phyloP scores from a whole-genome alignment of 2,329 filamentous ascomycete genomes.

The Neopestalotiopsis sp. region DNA sequence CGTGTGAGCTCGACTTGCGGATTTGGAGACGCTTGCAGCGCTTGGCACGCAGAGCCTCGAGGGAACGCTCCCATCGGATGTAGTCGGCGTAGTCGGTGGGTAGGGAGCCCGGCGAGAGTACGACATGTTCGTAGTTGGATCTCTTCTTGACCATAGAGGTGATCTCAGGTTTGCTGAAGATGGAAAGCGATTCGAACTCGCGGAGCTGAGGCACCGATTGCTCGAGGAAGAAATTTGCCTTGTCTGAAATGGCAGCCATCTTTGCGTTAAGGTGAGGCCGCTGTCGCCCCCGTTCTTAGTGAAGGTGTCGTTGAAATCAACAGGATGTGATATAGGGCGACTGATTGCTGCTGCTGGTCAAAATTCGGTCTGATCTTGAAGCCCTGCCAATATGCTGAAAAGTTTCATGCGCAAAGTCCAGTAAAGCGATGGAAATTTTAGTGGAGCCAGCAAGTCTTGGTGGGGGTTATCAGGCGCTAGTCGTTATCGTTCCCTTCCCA shows the following conservation, averaged over 20 bases:
- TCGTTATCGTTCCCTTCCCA: no score
- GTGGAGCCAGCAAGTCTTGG: constrained; percentile 8
- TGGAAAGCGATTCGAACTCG: constrained; percentile 88
- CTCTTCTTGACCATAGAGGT: constrained; percentile 86
- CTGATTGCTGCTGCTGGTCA: no score
- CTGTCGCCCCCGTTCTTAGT: not conserved
- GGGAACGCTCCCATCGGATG: constrained; percentile 71
- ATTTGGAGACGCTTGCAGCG: constrained; percentile 82
- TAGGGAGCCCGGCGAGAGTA: constrained; percentile 80
- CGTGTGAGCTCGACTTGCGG: constrained; percentile 69
- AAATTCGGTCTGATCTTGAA: not conserved
- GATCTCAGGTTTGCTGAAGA: constrained; percentile 92
- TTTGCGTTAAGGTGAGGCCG: not conserved
- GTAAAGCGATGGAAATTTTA: constrained; percentile 11
- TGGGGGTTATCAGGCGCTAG: not conserved
- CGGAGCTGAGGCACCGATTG: constrained; percentile 90
- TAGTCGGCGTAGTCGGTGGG: constrained; percentile 85
- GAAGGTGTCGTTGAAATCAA: not conserved
- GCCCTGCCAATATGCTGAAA: not conserved
- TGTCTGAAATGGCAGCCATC: constrained; percentile 89
- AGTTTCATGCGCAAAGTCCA: not conserved
- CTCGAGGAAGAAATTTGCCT: constrained; percentile 94
- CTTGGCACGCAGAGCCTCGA: constrained; percentile 81
- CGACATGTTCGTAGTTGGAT: constrained; percentile 90
- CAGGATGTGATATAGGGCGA: not conserved